These are phyloP conservation scores for Leptodermis oblonga DNA, from an alignment of 257 asterid species.

Conservation along the genomic window DNA sequence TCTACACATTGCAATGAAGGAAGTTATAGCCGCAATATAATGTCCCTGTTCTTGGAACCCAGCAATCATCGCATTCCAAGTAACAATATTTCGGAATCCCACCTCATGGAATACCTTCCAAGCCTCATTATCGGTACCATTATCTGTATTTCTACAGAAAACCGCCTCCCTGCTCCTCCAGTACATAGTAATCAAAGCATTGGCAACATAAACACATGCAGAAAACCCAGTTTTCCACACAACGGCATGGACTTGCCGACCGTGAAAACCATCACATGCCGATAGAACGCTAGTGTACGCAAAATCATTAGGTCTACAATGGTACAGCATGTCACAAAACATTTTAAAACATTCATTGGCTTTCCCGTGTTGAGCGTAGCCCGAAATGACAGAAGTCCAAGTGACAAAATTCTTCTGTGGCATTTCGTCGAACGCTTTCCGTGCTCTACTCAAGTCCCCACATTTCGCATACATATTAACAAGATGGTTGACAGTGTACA, in stretches of 20 bases:
- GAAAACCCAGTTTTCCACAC: slow-evolving; percentile 52
- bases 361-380: slow-evolving; percentile 53
- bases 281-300: slow-evolving; percentile 67
- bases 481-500: slow-evolving; percentile 43
- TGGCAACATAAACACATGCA: slow-evolving; percentile 71
- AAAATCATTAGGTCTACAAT: slow-evolving; percentile 63
- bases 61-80: slow-evolving; percentile 72
- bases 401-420: slow-evolving; percentile 53
- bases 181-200: slow-evolving; percentile 75
- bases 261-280: slow-evolving; percentile 52
- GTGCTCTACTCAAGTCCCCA: slow-evolving; percentile 48
- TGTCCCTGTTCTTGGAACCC: slow-evolving; percentile 49
- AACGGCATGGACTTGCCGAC: slow-evolving; percentile 62
- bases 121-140: slow-evolving; percentile 33
- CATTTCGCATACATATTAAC: slow-evolving; percentile 46
- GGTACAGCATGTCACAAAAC: slow-evolving; percentile 43
- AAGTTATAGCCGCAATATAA: slow-evolving; percentile 35
- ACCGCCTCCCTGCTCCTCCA: slow-evolving; percentile 42
- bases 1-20: slow-evolving; percentile 42
- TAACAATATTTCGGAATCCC: slow-evolving; percentile 50
- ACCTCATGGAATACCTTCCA: slow-evolving; percentile 53
- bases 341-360: slow-evolving; percentile 45
- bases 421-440: slow-evolving; percentile 53
- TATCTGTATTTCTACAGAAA: too few species aligned
- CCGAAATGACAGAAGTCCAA: slow-evolving; percentile 75